These are phyloP conservation scores for Rutstroemia sydowiana DNA, from an alignment of 2,329 filamentous ascomycete species.

Conservation along the genomic window DNA sequence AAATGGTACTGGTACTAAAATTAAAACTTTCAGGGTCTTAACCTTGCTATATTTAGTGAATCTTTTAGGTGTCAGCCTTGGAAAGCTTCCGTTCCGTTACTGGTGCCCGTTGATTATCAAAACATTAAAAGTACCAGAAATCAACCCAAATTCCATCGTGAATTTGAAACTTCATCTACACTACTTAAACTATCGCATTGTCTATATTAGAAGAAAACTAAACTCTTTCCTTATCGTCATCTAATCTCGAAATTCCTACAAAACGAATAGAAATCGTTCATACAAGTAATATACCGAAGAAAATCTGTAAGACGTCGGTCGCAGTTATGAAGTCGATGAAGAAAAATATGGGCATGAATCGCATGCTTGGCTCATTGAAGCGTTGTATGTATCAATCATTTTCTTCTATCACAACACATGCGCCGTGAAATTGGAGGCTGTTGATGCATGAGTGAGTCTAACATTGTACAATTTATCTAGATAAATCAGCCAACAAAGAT, in stretches of 20 bases:
- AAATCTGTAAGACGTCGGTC: not conserved
- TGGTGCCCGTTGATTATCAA: not conserved
- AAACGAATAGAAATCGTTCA: not conserved
- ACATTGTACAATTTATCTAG: not conserved
- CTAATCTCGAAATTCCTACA: too few species aligned
- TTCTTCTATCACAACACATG: conserved; percentile 1
- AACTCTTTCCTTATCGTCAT: too few species aligned
- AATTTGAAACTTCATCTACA: not conserved
- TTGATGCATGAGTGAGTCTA: not conserved
- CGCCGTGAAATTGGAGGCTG: not conserved
- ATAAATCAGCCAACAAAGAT: conserved; percentile 13
- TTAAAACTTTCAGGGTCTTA: too few species aligned
- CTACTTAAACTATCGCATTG: too few species aligned
- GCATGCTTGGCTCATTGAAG: conserved; percentile 29
- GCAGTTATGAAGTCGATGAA: conserved; percentile 30
- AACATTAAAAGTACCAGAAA: not conserved
- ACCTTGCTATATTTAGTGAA: too few species aligned
- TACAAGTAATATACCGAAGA: not conserved
- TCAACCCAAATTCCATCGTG: not conserved
- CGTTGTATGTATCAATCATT: conserved; percentile 21
- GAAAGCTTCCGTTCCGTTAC: too few species aligned
- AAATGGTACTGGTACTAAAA: too few species aligned
- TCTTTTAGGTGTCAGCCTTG: too few species aligned
- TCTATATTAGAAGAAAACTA: too few species aligned
- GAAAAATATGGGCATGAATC: conserved; percentile 29